Conservation (phyloP, 108 stramenopile genomes). For the Cyclostephanos tholiformis region DNA sequence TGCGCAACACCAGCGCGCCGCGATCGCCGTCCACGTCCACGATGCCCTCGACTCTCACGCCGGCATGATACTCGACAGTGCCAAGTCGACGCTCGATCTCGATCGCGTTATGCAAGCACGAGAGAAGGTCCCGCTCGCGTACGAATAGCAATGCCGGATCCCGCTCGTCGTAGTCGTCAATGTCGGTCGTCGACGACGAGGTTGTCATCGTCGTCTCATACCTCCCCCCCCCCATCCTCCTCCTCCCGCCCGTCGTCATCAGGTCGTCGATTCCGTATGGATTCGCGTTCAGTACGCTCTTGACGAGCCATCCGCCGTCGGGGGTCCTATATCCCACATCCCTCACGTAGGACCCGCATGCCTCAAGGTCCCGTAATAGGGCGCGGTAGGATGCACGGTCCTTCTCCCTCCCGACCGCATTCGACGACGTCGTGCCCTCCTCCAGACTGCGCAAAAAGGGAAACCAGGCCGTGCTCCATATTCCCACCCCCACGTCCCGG, state of each 20-base stretch:
- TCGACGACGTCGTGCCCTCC: slow-evolving; percentile 2
- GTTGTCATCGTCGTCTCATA: no score
- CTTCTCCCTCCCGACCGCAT: slow-evolving; percentile 12
- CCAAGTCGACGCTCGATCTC: slow-evolving; percentile 57
- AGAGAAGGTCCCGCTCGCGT: slow-evolving; percentile 72
- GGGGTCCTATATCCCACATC: slow-evolving; percentile 86
- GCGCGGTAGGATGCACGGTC: slow-evolving; percentile 60
- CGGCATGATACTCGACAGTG: slow-evolving; percentile 58
- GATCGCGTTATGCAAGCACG: slow-evolving; percentile 61
- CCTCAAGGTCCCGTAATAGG: slow-evolving; percentile 54
- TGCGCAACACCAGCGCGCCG: slow-evolving; percentile 54
- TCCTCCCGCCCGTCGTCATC: not conserved
- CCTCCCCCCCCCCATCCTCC: no score
- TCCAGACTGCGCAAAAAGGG: slow-evolving; percentile 56
- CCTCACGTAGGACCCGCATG: slow-evolving; percentile 55
- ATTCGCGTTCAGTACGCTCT: slow-evolving; percentile 54
- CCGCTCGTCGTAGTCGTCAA: slow-evolving; percentile 35
- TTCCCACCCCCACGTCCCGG: slow-evolving; percentile 80
- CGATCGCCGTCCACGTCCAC: slow-evolving; percentile 49
- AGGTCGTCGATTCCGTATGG: slow-evolving; percentile 42
- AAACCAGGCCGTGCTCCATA: slow-evolving; percentile 83
- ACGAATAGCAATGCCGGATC: slow-evolving; percentile 69
- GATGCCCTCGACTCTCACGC: slow-evolving; percentile 53
- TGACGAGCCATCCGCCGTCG: slow-evolving; percentile 77
- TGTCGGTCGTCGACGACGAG: slow-evolving; percentile 1